Evolutionary conservation across 1,139 yeast genomes (phyloP), one percentile per base, ranked within the genome.

Genomic region (Suhomyces bribrorum): DNA sequence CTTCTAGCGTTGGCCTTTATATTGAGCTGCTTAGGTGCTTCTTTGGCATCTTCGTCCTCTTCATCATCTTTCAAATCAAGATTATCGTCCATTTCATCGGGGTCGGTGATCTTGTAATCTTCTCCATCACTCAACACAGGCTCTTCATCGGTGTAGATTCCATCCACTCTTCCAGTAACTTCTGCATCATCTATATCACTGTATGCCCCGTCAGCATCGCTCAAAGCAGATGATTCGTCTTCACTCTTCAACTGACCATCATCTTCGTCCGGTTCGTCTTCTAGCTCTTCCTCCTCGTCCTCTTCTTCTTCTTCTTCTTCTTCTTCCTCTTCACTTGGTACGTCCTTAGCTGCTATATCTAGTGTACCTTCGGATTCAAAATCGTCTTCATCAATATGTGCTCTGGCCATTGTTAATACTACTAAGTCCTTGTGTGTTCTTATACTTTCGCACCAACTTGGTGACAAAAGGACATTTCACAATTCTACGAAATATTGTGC

Each of bases 51-150:
- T 6, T 24, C 20, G 9, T 27, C 34, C n/a, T 36, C 44, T 5
- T 43, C 49, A 14, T 45, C 43, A 5, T 46, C 51, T 15, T 61
- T 68, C 27, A 64, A 47, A 35, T 67, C 73, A 32, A 66, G 52
- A 43, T 66, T 74, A 31, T 66, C 74, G 36, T 68, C 75, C 30
- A 66, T 61, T 22, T 64, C 71, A 40, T 69, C 74, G 7, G 67
- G 68, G 34, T 66, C 74, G 38, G 65, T 73, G 11, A 66, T 55
- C 34, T 59, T 56, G 38, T 58, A 66, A 33, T 58, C 59, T 24
- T 63, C 70, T 34, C 65, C 70, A 20, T 64, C 73, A 17, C 54
- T 55, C 14, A 40, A 51, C n/a, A 38, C 46, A 5, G 48, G 44
- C 14, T 62, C 54, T 12, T 50, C 67, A 8, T 56, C 64, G 2